These are phyloP conservation scores for Chalciporus sphaerocephalus DNA, from an alignment of 768 basidiomycete genomes.

Conservation along the genomic window DNA sequence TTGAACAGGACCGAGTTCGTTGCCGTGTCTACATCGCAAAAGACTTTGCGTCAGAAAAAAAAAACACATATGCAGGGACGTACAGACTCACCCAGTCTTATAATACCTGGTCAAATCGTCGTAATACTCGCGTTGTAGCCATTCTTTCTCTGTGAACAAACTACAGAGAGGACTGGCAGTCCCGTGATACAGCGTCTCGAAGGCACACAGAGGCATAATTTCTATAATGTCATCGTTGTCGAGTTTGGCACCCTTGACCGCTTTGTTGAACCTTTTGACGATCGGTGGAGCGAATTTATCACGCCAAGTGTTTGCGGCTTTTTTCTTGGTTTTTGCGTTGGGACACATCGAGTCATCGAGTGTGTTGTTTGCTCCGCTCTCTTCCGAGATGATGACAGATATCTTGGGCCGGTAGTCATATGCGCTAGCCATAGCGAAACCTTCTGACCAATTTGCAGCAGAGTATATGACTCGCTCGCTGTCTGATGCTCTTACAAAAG, in stretches of 20 bases:
- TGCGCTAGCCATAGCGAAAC: constrained; percentile 54
- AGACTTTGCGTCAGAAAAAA: background rate
- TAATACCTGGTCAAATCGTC: constrained; percentile 79
- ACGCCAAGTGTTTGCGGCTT: constrained; percentile 51
- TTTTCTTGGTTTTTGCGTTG: constrained; percentile 43
- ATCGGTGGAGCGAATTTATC: constrained; percentile 52
- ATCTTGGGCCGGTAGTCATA: constrained; percentile 43
- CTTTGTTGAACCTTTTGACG: constrained; percentile 52
- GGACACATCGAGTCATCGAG: constrained; percentile 66
- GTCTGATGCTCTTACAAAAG: constrained; percentile 51
- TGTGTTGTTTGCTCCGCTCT: constrained; percentile 54
- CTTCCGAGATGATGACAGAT: constrained; percentile 49
- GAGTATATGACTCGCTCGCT: constrained; percentile 59
- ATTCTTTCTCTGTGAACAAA: constrained; percentile 65
- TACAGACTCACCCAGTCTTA: constrained; percentile 54
- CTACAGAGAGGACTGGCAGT: constrained; percentile 62
- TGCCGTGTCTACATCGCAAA: constrained; percentile 55
- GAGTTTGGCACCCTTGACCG: constrained; percentile 61
- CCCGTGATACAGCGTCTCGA: constrained; percentile 62
- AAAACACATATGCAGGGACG: background rate
- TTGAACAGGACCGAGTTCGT: constrained; percentile 65
- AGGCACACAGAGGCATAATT: constrained; percentile 73
- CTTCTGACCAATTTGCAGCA: constrained; percentile 66
- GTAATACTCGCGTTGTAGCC: constrained; percentile 61
- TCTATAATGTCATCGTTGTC: constrained; percentile 48